These are phyloP conservation scores for Rubia tinctorum DNA, from an alignment of 305 asterid species.

Conservation along the genomic window DNA sequence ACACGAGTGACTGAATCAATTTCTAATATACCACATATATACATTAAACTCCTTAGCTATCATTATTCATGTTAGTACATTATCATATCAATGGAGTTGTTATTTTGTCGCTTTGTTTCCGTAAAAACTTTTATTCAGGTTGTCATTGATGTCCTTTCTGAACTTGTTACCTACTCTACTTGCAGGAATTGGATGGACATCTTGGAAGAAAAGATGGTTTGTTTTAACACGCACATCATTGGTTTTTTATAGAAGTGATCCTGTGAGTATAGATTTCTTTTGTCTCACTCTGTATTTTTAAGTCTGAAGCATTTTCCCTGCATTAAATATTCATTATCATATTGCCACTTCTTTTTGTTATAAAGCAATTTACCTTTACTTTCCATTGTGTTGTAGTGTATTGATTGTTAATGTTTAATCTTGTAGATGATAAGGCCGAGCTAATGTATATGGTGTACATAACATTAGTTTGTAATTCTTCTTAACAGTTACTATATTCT, in stretches of 20 bases:
- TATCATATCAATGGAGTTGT: not conserved
- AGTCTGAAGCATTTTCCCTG: not conserved
- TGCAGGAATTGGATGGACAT: slow-evolving; percentile 99
- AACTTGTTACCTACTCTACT: slow-evolving; percentile 9
- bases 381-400: not conserved
- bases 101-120: not conserved
- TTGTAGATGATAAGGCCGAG: not conserved
- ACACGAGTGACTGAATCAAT: not conserved
- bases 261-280: slow-evolving; percentile 51
- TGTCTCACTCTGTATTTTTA: not conserved
- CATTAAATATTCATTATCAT: not conserved
- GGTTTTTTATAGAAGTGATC: slow-evolving; percentile 99
- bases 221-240: slow-evolving; percentile 91
- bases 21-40: not conserved
- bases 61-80: not conserved
- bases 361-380: not conserved
- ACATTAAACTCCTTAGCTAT: not conserved
- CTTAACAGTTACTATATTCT: not conserved
- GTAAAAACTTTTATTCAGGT: not conserved
- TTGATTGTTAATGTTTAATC: not conserved
- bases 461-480: not conserved
- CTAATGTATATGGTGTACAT: not conserved
- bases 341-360: not conserved
- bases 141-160: slow-evolving; percentile 5
- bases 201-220: slow-evolving; percentile 99